Percentiles rank a stretch among this genome's conserved stretches.
Conservation (phyloP, 331 rosid species). For the Quercus lobata region DNA sequence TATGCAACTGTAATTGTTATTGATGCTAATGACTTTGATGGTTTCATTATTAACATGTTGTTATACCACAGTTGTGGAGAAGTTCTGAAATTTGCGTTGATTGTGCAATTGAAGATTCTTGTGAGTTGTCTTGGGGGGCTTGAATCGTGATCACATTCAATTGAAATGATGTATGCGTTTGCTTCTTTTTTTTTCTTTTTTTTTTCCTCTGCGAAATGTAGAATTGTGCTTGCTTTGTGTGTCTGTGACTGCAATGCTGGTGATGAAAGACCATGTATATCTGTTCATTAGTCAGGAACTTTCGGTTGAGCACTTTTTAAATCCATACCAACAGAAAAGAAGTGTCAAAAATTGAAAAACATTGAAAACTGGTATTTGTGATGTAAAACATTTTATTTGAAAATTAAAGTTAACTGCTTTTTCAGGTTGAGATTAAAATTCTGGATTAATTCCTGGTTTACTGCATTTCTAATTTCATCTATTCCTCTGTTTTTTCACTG, state of each 20-base stretch:
- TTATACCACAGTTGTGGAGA: neutral
- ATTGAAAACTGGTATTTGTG: neutral
- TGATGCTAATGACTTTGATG: neutral
- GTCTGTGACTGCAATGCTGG: neutral
- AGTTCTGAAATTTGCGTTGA: neutral
- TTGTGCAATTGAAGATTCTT: neutral
- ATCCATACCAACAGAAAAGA: neutral
- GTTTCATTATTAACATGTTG: neutral
- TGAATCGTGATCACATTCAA: no score
- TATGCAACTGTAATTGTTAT: neutral
- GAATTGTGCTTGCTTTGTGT: constrained; percentile 9
- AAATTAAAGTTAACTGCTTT: neutral
- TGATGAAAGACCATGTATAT: neutral
- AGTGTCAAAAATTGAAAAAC: neutral
- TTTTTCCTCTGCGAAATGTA: neutral
- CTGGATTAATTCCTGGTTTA: neutral
- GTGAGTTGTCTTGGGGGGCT: neutral
- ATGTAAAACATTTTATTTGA: neutral
- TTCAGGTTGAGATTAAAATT: neutral
- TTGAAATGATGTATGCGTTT: neutral
- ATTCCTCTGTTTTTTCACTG: constrained; percentile 10
- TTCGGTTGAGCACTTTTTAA: no score
- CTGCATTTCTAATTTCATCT: neutral
- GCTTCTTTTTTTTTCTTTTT: neutral
- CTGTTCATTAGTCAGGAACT: neutral